Base-by-base conservation (phyloP, 805 yeast species). In the Barnettozyma populi region DNA sequence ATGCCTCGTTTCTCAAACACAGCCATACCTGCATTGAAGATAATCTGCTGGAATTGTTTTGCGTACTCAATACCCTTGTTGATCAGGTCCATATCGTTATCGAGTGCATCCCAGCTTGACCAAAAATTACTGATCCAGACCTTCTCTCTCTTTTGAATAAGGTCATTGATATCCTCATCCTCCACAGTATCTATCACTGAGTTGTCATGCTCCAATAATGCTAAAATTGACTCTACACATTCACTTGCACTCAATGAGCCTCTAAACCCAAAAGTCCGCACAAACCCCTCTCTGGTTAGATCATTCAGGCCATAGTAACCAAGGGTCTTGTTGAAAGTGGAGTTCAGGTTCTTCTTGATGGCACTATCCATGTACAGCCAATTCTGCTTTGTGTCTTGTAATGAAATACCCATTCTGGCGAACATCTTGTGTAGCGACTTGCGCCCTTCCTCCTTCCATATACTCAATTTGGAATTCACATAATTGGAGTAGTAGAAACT, bases 391-490 rank as follows among this genome's bases (percentile, higher is more conserved):
- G 98, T 94, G n/a, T 84, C 82, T 6, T 80, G 84, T 42, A 94
- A 71, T 0, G 97, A 84, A 6, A 94, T 84, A 7, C 99, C 99
- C 97, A 95, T 94, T 57, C 86, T 79, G 2, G 99, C 99, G 69
- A 94, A 88, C 78, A 94, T 75, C 57, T 90, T 89, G 62, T 90
- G 95, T 44, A 94, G 70, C 54, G 82, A 78, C 61, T 87, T 89
- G 54, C 84, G 78, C 6, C 99, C 99, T 49, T 86, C 90, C 59
- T 88, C 96, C 29, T 90, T 84, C 94, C 97, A 94, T 35, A 94
- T 69, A 48, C 81, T 81, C 48, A 94, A 69, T 62, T 90, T 87
- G 11, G 98, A 86, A 59, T 90, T 88, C 31, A 92, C 90, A 59
- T 84, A 92, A 51, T 89, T 83, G n/a, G 96, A 88, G 62, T 90